Evolutionary conservation across 192 early-diverging fungal species (phyloP).

Genomic region (Coemansia sp.): DNA sequence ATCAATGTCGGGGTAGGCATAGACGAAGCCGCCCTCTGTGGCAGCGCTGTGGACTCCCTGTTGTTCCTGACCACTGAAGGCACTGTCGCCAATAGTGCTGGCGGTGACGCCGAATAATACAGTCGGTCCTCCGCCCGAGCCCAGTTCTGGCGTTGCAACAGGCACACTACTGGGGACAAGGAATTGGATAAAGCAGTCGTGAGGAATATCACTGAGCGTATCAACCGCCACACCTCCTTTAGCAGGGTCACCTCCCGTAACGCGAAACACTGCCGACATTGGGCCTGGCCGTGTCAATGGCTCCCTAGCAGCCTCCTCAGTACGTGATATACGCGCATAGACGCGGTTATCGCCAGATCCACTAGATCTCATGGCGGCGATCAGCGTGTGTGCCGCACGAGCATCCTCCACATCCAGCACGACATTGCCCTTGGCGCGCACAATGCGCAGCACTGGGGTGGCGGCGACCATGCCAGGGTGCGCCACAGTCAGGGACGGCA

Average conservation of each 20-base stretch:
- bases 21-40: constrained; percentile 47
- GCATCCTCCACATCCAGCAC: constrained; percentile 46
- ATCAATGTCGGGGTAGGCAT: constrained; percentile 3
- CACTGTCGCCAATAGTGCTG: neutral
- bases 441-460: constrained; percentile 19
- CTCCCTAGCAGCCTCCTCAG: neutral
- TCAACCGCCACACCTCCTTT: constrained; percentile 50
- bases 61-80: neutral
- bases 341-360: constrained; percentile 12
- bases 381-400: constrained; percentile 21
- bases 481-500: neutral
- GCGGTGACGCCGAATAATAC: constrained; percentile 13
- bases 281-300: neutral
- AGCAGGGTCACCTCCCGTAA: constrained; percentile 53
- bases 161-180: constrained; percentile 9
- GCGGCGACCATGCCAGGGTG: neutral
- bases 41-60: constrained; percentile 19
- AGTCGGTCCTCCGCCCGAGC: neutral
- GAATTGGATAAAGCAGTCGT: constrained; percentile 41
- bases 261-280: constrained; percentile 23
- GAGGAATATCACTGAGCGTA: constrained; percentile 32
- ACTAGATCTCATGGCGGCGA: constrained; percentile 20
- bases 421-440: constrained; percentile 48
- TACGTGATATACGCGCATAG: constrained; percentile 25
- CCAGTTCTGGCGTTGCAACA: neutral